Percentiles rank a stretch among this genome's conserved stretches.
Conservation (phyloP, 192 early-diverging fungal genomes). For the Coemansia aciculifera region DNA sequence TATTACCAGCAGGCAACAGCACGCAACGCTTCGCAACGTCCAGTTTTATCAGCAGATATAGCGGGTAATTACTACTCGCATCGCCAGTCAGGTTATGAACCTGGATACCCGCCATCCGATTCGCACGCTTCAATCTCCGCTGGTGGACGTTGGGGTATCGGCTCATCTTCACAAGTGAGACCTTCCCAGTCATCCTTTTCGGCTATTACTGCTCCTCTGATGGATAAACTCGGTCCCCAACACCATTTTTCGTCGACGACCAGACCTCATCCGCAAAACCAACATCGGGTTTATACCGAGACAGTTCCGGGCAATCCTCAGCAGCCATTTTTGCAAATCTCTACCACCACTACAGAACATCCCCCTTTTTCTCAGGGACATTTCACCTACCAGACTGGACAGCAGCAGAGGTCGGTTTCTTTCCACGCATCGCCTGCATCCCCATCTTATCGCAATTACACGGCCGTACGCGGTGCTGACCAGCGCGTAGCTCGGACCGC, state of each 20-base stretch:
- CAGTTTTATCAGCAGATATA: not conserved
- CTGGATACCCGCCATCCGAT: not conserved
- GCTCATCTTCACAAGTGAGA: not conserved
- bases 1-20: not conserved
- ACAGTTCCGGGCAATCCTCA: no score
- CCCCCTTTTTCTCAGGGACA: not conserved
- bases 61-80: not conserved
- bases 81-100: not conserved
- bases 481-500: constrained; percentile 19
- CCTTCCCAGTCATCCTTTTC: not conserved
- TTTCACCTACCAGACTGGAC: not conserved
- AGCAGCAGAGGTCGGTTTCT: not conserved
- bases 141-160: not conserved
- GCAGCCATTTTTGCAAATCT: not conserved
- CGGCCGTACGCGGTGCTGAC: not conserved
- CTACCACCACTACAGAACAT: not conserved
- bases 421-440: not conserved
- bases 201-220: not conserved
- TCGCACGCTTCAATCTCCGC: constrained; percentile 5
- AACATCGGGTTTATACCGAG: no score
- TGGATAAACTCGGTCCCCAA: not conserved
- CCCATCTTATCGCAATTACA: not conserved
- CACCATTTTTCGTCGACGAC: no score
- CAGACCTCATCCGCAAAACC: no score
- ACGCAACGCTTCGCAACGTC: not conserved